Evolutionary conservation across 2,329 filamentous ascomycete genomes (phyloP).

Genomic region (Colletotrichum karsti): DNA sequence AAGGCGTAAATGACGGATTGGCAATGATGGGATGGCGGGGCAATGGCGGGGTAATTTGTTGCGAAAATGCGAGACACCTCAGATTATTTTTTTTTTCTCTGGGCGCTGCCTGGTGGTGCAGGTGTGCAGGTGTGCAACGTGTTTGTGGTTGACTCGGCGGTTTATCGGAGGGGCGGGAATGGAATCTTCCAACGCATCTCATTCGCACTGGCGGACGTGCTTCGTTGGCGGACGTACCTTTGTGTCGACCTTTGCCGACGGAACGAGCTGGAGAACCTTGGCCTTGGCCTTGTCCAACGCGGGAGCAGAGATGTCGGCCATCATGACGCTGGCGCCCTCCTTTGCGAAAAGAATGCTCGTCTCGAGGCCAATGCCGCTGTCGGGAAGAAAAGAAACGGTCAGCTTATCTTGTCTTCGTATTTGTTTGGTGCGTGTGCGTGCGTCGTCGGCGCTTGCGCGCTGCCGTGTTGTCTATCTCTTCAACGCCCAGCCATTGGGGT

Average conservation of each 20-base stretch:
- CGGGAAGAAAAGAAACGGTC: not conserved
- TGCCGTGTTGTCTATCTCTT: not conserved
- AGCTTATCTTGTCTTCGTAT: slow-evolving; percentile 9
- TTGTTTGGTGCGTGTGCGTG: not conserved
- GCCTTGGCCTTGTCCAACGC: slow-evolving; percentile 80
- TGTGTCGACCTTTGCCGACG: slow-evolving; percentile 70
- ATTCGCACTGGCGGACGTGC: slow-evolving; percentile 11
- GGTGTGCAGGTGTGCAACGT: slow-evolving; percentile 32
- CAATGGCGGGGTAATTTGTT: slow-evolving; percentile 23
- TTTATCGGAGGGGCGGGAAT: slow-evolving; percentile 17
- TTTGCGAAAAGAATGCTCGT: slow-evolving; percentile 89
- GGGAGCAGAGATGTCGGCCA: slow-evolving; percentile 84
- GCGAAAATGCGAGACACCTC: not conserved
- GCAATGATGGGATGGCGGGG: slow-evolving; percentile 10
- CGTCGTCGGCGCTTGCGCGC: not conserved
- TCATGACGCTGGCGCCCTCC: slow-evolving; percentile 85
- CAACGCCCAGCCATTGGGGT: slow-evolving; percentile 3
- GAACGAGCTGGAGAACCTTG: slow-evolving; percentile 79
- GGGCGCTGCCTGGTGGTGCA: not conserved
- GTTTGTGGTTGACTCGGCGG: not conserved
- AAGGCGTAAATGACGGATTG: not conserved
- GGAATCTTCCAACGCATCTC: not conserved
- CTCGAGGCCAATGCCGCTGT: slow-evolving; percentile 90
- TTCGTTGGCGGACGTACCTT: slow-evolving; percentile 43
- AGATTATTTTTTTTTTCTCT: not conserved